Base-by-base conservation (phyloP, 176 grass and related monocot genomes). In the Stipa capillata region DNA sequence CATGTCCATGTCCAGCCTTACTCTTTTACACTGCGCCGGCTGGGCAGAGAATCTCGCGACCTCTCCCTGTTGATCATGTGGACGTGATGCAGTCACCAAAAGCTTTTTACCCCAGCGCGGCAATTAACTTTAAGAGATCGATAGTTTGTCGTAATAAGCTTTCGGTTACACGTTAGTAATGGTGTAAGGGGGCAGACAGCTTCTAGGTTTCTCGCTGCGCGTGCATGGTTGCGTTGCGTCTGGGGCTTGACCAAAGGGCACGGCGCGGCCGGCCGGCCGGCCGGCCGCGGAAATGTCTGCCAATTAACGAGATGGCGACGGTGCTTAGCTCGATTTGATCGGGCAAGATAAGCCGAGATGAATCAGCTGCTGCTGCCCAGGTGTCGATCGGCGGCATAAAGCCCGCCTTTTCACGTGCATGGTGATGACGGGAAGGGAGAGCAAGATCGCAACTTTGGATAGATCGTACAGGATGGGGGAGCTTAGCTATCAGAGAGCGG, bases 231-330 rank as follows among this genome's bases (percentile, higher is more conserved):
- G 42, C 78, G 42, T 62, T 72, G 33, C 69, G 32, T 52, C 24
- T 21, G 35, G 33, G 45, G 17, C 69, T 54, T 47, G 24, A 79
- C 36, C 52, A 37, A 52, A 35, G 6, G n/a, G 15, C 64, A 67
- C 13, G 64, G 20, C 50, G 50, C 23, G 65, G 55, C 8, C 66
- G 6, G 68, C 62, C 39, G 55, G 40, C 43, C 54, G 2, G 28
- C n/a, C 59, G 51, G 67, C 69, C 49, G 45, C 59, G 14, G n/a
- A 49, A 48, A 74, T 84, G 81, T 80, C 81, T 54, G 70, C 77
- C 52, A 66, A 80, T 25, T 11, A 58, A 4, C 24, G 17, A 2
- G 5, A 13, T 8, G 31, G 2, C 21, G 43, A 6, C 2, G 15
- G 43, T 74, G 65, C 63, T 56, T 78, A 65, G 42, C 83, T 74